A percentile compares a stretch with the other conserved stretches of the same genome.
These are phyloP conservation scores for Marvania coccoides DNA, from an alignment of 139 green algal species.

Conservation along the genomic window DNA sequence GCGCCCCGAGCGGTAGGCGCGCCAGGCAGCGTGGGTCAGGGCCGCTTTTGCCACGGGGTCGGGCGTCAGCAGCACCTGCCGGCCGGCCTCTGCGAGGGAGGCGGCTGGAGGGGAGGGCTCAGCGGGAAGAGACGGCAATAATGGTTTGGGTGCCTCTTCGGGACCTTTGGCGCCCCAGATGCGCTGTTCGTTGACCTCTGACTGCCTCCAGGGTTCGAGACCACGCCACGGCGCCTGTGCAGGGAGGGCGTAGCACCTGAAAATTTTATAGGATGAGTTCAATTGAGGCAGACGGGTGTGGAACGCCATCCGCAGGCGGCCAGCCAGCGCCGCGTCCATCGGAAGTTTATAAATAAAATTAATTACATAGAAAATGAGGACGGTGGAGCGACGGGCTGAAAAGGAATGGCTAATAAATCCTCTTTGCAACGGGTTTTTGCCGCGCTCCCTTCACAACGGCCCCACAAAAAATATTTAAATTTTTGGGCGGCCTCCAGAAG, in stretches of 20 bases:
- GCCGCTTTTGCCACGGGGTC: constrained; percentile 49
- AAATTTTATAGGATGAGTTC: no score
- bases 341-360: no score
- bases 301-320: no score
- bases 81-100: constrained; percentile 16
- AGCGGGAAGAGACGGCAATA: background rate
- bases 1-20: constrained; percentile 23
- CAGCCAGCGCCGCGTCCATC: no score
- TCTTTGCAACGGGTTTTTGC: no score
- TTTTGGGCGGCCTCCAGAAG: no score
- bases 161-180: constrained; percentile 12
- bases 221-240: background rate
- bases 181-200: background rate
- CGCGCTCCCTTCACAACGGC: no score
- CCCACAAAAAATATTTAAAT: no score
- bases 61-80: constrained; percentile 40
- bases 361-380: no score
- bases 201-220: constrained; percentile 1
- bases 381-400: no score
- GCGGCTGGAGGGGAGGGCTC: background rate
- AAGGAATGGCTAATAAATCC: no score
- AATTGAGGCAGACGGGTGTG: no score
- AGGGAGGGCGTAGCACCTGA: background rate
- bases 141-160: background rate
- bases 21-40: constrained; percentile 48